Conservation (phyloP, 2,329 filamentous ascomycete species). For the Allantophomopsis cytisporea region DNA sequence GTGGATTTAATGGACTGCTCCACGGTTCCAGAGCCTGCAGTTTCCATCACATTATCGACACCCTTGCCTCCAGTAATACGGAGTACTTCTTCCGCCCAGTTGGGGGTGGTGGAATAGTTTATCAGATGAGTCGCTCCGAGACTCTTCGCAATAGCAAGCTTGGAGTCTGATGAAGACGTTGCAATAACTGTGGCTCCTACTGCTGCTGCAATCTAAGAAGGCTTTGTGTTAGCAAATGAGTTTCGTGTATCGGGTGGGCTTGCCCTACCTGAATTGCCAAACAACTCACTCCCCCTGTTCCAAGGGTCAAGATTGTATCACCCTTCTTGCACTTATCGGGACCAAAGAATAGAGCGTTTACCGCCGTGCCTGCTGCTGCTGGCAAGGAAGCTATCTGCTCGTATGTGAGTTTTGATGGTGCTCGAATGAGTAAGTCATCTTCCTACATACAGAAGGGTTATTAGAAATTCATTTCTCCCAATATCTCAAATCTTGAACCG, state of each 20-base stretch:
- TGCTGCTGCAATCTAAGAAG: slow-evolving; percentile 1
- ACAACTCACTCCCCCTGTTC: slow-evolving; percentile 4
- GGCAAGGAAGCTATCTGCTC: too few species aligned
- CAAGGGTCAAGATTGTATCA: slow-evolving; percentile 1
- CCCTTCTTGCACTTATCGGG: neutral
- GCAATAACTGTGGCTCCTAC: slow-evolving; percentile 4
- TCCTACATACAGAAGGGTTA: too few species aligned
- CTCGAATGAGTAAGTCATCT: too few species aligned
- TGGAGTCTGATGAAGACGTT: slow-evolving; percentile 2
- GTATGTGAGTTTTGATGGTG: too few species aligned
- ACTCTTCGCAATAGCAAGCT: slow-evolving; percentile 1
- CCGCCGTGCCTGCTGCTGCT: too few species aligned
- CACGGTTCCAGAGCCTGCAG: slow-evolving; percentile 33
- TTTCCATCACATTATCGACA: slow-evolving; percentile 37
- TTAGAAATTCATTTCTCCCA: too few species aligned
- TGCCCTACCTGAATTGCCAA: neutral
- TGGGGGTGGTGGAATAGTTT: slow-evolving; percentile 24
- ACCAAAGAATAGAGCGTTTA: neutral
- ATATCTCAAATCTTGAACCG: too few species aligned
- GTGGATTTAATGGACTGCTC: slow-evolving; percentile 21
- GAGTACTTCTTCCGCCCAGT: slow-evolving; percentile 33
- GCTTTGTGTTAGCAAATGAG: neutral
- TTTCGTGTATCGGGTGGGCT: neutral
- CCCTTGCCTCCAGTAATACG: slow-evolving; percentile 27
- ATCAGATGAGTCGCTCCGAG: slow-evolving; percentile 5